Evolutionary conservation across 2,329 filamentous ascomycete genomes (phyloP).

Genomic region (Hypoxylon sp.): DNA sequence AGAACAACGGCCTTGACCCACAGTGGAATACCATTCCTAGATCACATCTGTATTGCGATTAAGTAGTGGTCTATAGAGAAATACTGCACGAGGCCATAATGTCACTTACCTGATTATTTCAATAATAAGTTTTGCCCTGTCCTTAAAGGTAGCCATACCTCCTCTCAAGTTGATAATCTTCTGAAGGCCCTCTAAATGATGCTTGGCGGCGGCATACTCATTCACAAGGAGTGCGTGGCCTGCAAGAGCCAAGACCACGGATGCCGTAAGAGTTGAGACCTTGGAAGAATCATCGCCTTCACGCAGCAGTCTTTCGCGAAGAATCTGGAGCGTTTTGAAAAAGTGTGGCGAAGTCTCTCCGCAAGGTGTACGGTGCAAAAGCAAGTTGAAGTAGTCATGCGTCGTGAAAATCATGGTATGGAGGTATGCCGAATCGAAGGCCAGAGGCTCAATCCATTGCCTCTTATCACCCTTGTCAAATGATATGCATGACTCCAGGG

Average conservation of each 20-base stretch:
- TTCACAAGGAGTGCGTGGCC: constrained; percentile 50
- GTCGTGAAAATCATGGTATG: constrained; percentile 36
- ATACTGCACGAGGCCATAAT: not conserved
- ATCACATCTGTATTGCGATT: constrained; percentile 30
- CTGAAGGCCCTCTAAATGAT: constrained; percentile 57
- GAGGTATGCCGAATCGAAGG: constrained; percentile 33
- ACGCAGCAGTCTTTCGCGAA: constrained; percentile 32
- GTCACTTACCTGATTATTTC: constrained; percentile 49
- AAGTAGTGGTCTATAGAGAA: not conserved
- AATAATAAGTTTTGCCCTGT: constrained; percentile 48
- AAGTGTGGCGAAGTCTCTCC: constrained; percentile 27
- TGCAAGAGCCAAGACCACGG: constrained; percentile 53
- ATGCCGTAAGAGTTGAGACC: constrained; percentile 53
- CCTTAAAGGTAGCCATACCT: constrained; percentile 52
- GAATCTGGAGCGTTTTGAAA: constrained; percentile 35
- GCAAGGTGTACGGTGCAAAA: constrained; percentile 2
- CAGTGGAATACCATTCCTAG: constrained; percentile 32
- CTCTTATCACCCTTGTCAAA: constrained; percentile 37
- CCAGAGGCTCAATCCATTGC: constrained; percentile 38
- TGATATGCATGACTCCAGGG: constrained; percentile 36
- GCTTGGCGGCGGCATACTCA: constrained; percentile 49
- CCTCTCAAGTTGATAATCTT: constrained; percentile 58
- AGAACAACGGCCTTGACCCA: constrained; percentile 30
- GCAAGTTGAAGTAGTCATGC: constrained; percentile 30
- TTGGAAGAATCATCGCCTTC: constrained; percentile 13